These are phyloP conservation scores for Cryptosporidium canis DNA, from an alignment of 169 alveolate species.

Conservation along the genomic window DNA sequence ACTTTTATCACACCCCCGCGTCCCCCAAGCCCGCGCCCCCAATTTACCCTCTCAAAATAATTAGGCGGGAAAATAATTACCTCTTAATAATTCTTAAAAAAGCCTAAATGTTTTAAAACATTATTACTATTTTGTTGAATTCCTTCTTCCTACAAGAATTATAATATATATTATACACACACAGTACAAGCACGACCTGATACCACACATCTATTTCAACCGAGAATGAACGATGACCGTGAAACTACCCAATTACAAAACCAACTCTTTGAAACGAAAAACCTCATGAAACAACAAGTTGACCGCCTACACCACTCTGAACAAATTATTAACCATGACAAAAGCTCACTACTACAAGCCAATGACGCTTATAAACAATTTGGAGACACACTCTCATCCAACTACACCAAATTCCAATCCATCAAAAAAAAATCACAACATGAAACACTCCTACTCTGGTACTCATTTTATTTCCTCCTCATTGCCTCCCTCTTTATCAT, in stretches of 20 bases:
- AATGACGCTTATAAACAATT: conserved; percentile 1
- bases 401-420: neutral
- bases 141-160: too few relatives aligned
- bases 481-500: conserved; percentile 11
- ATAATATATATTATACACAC: too few relatives aligned
- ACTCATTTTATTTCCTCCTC: conserved; percentile 33
- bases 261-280: conserved; percentile 25
- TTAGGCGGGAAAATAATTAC: conserved; percentile 1
- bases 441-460: conserved; percentile 34
- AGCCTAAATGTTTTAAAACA: too few relatives aligned
- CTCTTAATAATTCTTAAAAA: too few relatives aligned
- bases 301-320: conserved; percentile 54
- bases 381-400: neutral
- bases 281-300: conserved; percentile 28
- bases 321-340: conserved; percentile 5
- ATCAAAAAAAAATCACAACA: conserved; percentile 22
- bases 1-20: neutral
- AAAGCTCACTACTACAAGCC: neutral
- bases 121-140: too few relatives aligned
- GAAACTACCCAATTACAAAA: conserved; percentile 14
- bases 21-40: neutral
- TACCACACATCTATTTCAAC: neutral
- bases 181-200: too few relatives aligned
- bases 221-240: conserved; percentile 6
- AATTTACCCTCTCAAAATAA: neutral